A percentile compares a stretch with the other conserved stretches of the same genome.
Evolutionary conservation across 768 basidiomycete genomes (phyloP).

Genomic region (Boletus subparvulus): DNA sequence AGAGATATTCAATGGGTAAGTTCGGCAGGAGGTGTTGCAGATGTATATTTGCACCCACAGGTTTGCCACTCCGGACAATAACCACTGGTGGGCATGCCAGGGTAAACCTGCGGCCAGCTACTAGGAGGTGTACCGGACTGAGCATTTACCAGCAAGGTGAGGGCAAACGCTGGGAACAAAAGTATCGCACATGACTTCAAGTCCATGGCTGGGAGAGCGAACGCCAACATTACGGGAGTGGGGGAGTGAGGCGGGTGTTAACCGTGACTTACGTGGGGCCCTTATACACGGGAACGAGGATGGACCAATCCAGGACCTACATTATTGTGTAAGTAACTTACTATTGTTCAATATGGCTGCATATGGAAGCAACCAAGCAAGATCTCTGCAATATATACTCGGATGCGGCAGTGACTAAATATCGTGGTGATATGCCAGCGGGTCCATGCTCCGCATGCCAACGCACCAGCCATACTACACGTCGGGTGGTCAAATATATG

Average conservation of each 20-base stretch:
- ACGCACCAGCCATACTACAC: too few species aligned
- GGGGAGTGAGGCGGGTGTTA: not conserved
- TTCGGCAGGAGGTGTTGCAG: not conserved
- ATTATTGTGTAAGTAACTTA: constrained; percentile 7
- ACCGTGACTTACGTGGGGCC: not conserved
- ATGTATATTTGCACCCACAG: constrained; percentile 41
- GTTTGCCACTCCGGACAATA: constrained; percentile 61
- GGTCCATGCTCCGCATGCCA: too few species aligned
- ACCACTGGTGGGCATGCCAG: constrained; percentile 43
- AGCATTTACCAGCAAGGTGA: constrained; percentile 16
- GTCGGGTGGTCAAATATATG: too few species aligned
- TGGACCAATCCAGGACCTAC: not conserved
- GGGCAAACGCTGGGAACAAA: constrained; percentile 1
- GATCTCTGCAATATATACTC: too few species aligned
- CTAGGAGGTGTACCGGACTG: constrained; percentile 29
- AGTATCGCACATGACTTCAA: constrained; percentile 11
- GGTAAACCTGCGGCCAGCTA: constrained; percentile 42
- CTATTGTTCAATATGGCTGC: not conserved
- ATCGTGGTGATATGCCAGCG: too few species aligned
- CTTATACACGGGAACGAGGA: constrained; percentile 10
- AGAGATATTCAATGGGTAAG: not conserved
- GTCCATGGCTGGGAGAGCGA: constrained; percentile 20
- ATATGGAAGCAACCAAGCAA: not conserved
- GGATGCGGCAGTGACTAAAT: too few species aligned
- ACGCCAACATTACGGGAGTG: constrained; percentile 1